A percentile compares a stretch with the other conserved stretches of the same genome.
These are phyloP conservation scores for Clonostachys rhizophaga DNA, from an alignment of 2,329 filamentous ascomycete species.

Conservation along the genomic window DNA sequence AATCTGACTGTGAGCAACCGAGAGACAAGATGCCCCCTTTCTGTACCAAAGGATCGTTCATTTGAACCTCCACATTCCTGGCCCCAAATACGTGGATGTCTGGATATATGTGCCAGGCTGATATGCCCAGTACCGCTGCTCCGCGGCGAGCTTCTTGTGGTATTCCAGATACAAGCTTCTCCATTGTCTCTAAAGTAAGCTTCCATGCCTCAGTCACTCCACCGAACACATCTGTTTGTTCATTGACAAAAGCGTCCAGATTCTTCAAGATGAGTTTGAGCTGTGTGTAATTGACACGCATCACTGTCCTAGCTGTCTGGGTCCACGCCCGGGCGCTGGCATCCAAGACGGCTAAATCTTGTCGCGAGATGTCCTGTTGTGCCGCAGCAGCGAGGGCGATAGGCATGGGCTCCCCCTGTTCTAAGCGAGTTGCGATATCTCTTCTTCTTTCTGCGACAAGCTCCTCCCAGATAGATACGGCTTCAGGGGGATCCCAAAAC, in stretches of 20 bases:
- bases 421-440: too few species aligned
- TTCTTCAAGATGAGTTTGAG: background rate
- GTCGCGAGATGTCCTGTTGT: background rate
- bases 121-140: background rate
- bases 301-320: background rate
- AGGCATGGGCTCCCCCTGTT: too few species aligned
- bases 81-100: background rate
- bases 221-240: background rate
- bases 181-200: background rate
- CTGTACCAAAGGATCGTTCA: background rate
- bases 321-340: background rate
- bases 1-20: background rate
- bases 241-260: background rate
- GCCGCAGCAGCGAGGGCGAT: too few species aligned
- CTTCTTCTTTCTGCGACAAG: too few species aligned
- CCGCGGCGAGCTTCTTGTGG: background rate
- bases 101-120: background rate
- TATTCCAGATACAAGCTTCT: background rate
- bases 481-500: too few species aligned
- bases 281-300: background rate
- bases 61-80: background rate
- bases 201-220: background rate
- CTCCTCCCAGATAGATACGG: too few species aligned
- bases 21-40: background rate
- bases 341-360: background rate